Conservation (phyloP, 2,329 filamentous ascomycete species). For the Teratosphaeria nubilosa region DNA sequence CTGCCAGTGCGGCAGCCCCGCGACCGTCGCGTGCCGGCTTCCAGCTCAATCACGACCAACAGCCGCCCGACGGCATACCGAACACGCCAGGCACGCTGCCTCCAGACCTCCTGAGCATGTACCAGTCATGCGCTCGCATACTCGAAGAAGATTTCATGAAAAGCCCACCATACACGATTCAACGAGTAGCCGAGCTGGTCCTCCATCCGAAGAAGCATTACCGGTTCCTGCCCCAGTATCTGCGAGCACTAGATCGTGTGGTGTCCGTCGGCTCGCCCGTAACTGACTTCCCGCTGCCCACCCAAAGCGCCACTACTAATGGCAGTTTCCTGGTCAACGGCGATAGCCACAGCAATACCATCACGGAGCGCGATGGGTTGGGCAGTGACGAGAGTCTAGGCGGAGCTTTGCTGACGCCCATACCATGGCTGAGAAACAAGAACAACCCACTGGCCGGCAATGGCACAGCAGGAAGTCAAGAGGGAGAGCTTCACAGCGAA, state of each 20-base stretch:
- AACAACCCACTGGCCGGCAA: conserved; percentile 7
- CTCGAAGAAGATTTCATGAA: conserved; percentile 50
- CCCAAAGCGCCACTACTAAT: conserved; percentile 34
- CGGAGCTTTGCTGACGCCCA: conserved; percentile 83
- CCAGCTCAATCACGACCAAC: conserved; percentile 21
- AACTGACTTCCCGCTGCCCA: conserved; percentile 72
- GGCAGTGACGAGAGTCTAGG: conserved; percentile 84
- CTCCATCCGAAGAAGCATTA: conserved; percentile 70
- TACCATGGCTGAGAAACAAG: conserved; percentile 62
- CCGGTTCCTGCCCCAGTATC: conserved; percentile 68
- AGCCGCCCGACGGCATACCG: neutral
- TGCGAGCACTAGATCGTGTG: conserved; percentile 83
- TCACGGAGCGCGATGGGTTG: conserved; percentile 41
- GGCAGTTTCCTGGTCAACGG: conserved; percentile 40
- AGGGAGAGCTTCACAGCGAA: conserved; percentile 55
- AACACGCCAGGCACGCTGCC: conserved; percentile 44
- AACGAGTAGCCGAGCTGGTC: conserved; percentile 81
- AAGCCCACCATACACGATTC: conserved; percentile 82
- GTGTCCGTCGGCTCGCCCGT: conserved; percentile 78
- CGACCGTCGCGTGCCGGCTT: conserved; percentile 34
- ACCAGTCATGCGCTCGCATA: conserved; percentile 18
- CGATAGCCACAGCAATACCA: conserved; percentile 52
- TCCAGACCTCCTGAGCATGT: conserved; percentile 51
- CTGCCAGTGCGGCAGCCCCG: conserved; percentile 26
- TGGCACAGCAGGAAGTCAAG: conserved; percentile 14